Conservation (phyloP, 306 rosid species). For the Dalbergia oliveri region DNA sequence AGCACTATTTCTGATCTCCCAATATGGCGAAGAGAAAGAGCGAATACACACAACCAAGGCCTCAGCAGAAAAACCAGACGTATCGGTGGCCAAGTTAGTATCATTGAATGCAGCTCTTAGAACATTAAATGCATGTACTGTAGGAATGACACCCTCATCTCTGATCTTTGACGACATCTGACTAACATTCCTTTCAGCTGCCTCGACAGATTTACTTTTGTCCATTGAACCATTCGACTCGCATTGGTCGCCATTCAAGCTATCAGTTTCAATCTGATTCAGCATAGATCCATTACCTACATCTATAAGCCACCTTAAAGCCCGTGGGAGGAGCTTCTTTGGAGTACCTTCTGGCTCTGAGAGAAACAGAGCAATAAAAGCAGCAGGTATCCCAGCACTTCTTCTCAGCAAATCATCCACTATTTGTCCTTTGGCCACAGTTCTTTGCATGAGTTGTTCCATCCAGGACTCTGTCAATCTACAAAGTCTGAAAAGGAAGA, state of each 20-base stretch:
- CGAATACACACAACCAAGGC: constrained; percentile 79
- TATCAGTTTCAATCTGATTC: constrained; percentile 57
- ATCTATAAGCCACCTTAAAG: constrained; percentile 91
- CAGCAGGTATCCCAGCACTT: constrained; percentile 99
- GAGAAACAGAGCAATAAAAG: constrained; percentile 88
- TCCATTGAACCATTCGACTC: constrained; percentile 49
- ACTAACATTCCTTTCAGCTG: constrained; percentile 53
- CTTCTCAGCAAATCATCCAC: constrained; percentile 96
- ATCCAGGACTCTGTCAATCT: constrained; percentile 93
- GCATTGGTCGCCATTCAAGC: constrained; percentile 51
- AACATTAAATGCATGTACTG: constrained; percentile 91
- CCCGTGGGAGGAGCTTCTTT: constrained; percentile 91
- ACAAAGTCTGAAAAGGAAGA: constrained; percentile 73
- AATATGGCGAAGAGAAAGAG: constrained; percentile 91
- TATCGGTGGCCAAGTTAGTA: constrained; percentile 89
- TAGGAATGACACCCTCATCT: constrained; percentile 97
- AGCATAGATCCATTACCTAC: constrained; percentile 73
- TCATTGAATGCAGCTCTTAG: constrained; percentile 96
- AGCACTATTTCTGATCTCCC: constrained; percentile 98
- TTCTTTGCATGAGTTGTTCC: constrained; percentile 97
- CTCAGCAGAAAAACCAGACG: constrained; percentile 96
- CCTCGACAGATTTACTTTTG: constrained; percentile 44
- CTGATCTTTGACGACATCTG: constrained; percentile 75
- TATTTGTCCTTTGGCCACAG: constrained; percentile 82
- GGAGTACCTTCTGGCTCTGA: constrained; percentile 99